Percentiles rank a stretch among this genome's conserved stretches.
Conservation (phyloP, 805 yeast genomes). For the Starmerella bacillaris region DNA sequence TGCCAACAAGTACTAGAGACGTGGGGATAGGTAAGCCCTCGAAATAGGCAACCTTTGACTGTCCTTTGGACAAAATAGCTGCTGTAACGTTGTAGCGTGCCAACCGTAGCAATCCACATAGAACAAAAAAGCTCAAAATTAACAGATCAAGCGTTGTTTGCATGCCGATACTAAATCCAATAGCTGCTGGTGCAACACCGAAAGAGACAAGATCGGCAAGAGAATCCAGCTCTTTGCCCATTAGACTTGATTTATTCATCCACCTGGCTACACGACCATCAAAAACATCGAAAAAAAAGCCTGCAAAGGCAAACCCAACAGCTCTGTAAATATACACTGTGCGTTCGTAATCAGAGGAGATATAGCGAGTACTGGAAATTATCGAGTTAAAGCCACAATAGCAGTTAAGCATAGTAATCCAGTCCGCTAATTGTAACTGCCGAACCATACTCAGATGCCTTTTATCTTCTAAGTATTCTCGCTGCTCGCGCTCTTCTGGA, state of each 20-base stretch:
- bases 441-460: constrained; percentile 69
- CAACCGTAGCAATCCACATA: constrained; percentile 82
- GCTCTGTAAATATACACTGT: constrained; percentile 55
- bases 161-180: constrained; percentile 82
- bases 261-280: constrained; percentile 95
- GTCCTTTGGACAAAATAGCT: constrained; percentile 85
- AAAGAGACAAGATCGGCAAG: constrained; percentile 88
- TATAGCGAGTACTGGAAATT: constrained; percentile 65
- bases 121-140: constrained; percentile 61
- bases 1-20: constrained; percentile 50
- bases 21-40: constrained; percentile 96
- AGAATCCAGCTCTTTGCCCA: constrained; percentile 96
- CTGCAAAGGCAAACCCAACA: constrained; percentile 72
- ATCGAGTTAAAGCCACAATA: constrained; percentile 85
- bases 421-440: constrained; percentile 79
- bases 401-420: constrained; percentile 84
- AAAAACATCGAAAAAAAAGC: constrained; percentile 86
- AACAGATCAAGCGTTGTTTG: constrained; percentile 67
- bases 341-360: constrained; percentile 48
- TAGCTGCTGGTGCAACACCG: constrained; percentile 87
- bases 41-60: constrained; percentile 55
- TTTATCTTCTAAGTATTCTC: constrained; percentile 61
- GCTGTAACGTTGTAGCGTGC: constrained; percentile 94
- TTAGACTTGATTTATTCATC: constrained; percentile 73
- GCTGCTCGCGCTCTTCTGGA: constrained; percentile 34